These are phyloP conservation scores for Chytriomyces confervae DNA, from an alignment of 192 early-diverging fungal genomes.

Conservation along the genomic window DNA sequence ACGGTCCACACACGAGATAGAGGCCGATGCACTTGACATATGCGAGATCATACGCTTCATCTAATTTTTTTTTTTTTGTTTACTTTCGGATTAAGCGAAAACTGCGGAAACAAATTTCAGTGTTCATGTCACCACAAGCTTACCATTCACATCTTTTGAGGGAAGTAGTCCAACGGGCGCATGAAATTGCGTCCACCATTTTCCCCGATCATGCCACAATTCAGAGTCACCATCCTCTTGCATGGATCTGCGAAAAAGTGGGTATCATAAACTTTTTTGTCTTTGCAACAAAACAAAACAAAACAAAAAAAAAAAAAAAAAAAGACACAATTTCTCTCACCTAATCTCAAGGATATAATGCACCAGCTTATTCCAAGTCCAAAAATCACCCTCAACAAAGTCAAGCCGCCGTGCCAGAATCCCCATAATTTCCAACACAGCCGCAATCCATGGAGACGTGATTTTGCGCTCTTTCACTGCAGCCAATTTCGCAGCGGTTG, in stretches of 20 bases:
- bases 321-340: background rate
- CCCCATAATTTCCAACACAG: background rate
- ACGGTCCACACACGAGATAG: too few relatives aligned
- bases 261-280: background rate
- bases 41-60: too few relatives aligned
- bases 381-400: background rate
- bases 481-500: too few relatives aligned
- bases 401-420: conserved; percentile 5
- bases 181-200: conserved; percentile 9
- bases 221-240: background rate
- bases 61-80: too few relatives aligned
- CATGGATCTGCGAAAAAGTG: background rate
- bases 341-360: background rate
- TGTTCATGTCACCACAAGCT: background rate
- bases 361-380: background rate
- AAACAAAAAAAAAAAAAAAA: too few relatives aligned
- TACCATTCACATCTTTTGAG: conserved; percentile 1
- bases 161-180: background rate
- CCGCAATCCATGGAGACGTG: too few relatives aligned
- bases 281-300: background rate
- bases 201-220: background rate
- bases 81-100: background rate
- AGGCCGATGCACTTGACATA: too few relatives aligned
- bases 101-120: background rate
- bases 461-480: too few relatives aligned